phyloP scores from a whole-genome alignment of 495 filamentous ascomycete genomes.

The Annulohypoxylon moriforme region DNA sequence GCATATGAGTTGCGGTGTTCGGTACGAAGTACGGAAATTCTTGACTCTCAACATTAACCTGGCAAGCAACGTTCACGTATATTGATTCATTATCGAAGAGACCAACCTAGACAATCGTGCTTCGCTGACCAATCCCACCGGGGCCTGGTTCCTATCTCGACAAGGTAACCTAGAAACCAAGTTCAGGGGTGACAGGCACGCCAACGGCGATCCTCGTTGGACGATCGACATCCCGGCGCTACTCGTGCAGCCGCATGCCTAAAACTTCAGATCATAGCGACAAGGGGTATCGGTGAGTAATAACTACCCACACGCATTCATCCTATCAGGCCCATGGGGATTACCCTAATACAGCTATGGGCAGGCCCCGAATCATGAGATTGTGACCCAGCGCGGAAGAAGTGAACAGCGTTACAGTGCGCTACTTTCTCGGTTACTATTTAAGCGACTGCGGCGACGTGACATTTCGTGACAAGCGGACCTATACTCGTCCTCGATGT shows the following conservation, averaged over 20 bases:
- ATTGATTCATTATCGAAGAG: slow-evolving; percentile 40
- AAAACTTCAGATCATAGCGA: slow-evolving; percentile 32
- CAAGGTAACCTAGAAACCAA: slow-evolving; percentile 20
- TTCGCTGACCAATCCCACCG: slow-evolving; percentile 36
- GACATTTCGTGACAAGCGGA: slow-evolving; percentile 13
- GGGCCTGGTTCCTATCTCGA: slow-evolving; percentile 28
- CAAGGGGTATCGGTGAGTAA: slow-evolving; percentile 34
- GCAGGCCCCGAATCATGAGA: slow-evolving; percentile 37
- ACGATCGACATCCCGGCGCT: slow-evolving; percentile 42
- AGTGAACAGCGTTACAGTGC: slow-evolving; percentile 36
- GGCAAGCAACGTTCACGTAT: slow-evolving; percentile 28
- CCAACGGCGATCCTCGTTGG: slow-evolving; percentile 24
- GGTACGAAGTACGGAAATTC: slow-evolving; percentile 25
- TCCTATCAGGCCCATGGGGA: slow-evolving; percentile 25
- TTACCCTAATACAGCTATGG: slow-evolving; percentile 34
- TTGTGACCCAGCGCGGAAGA: slow-evolving; percentile 35
- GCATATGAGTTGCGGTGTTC: slow-evolving; percentile 39
- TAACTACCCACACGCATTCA: slow-evolving; percentile 27
- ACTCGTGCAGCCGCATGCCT: slow-evolving; percentile 43
- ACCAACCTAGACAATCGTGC: slow-evolving; percentile 30
- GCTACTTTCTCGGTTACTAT: slow-evolving; percentile 26
- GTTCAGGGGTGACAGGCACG: slow-evolving; percentile 22
- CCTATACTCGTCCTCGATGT: slow-evolving; percentile 25
- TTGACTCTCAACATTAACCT: slow-evolving; percentile 25
- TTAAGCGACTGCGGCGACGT: slow-evolving; percentile 33